Evolutionary conservation across 1,139 yeast genomes (phyloP), one percentile per base, ranked within the genome.

Genomic region (Pichiaceae sp.): DNA sequence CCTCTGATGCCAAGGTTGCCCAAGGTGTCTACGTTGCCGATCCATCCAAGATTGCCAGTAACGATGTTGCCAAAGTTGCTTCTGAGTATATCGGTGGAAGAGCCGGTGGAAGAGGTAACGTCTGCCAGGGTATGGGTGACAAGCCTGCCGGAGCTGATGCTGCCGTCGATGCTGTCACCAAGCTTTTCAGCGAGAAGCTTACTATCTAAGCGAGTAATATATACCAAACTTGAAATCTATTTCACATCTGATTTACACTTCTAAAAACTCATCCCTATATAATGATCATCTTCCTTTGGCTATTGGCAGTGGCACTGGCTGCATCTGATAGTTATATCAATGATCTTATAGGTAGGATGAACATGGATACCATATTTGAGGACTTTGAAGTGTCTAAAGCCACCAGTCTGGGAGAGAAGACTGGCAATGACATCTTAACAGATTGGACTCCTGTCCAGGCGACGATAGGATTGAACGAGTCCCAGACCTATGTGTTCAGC

Each of bases 101-200:
- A 60, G 94, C 96, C 42, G 99, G 99, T 63, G 99, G 99, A 60
- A 91, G 86, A 64, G 97, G 96, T 44, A 85, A 87, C 50, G 78
- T 89, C 42, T 86, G 87, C 48, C 98, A 91, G 67, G 99, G 99
- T 60, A 82, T 87, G 78, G 98, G 98, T 53, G 86, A 80, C 51
- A 83, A 85, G 44, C 72, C 78, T 29, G 69, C 64, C 31, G 85
- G 84, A 46, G 70, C 87, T 40, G 68, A 68, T 32, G 72, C 68
- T 31, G 99, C 98, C 23, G 67, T 89, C 45, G 73, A 69, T 30
- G 86, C 78, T 48, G 73, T 89, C 38, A 69, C 70, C 44, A 65
- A 69, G 48, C 57, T 76, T 40, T 70, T 87, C 49, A 59, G 64
- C 35, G 78, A 76, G 56, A 79, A 78, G 57, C 67, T 25, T 7